Evolutionary conservation across 1,139 yeast species (phyloP), one percentile per base, ranked within the genome.

Genomic region (Pneumocystis carinii): DNA sequence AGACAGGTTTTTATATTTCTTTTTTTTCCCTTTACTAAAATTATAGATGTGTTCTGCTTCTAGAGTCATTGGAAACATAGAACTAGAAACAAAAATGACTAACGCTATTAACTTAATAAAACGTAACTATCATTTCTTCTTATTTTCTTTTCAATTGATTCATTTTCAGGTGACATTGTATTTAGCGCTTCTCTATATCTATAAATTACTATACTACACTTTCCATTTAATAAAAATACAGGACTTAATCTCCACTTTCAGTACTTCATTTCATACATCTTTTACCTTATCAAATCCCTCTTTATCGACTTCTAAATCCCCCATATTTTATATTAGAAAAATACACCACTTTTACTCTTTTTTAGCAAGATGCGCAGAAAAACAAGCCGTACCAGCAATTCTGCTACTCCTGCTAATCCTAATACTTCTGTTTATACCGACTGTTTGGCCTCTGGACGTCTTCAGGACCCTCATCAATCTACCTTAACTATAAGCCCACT

Each of bases 121-220:
- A 48, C 55, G 55, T 48, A 48, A 32, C 35, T 24, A 39, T 14
- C 17, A 7, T 17, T 24, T 17, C 2, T 14, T 4, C 4, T 10
- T 24, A 4, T 41, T 12, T 41, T 8, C 17, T 2, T 2, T 2
- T 10, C n/a, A 8, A 79, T 86, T 70, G 89, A 83, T 69, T 76
- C 90, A 73, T 89, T 94, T 66, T 96, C 90, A 73, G 86, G 99
- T 75, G 99, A 94, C 75, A 86, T 92, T 70, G 97, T 92, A 62
- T 86, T 96, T 68, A 97, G 98, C 42, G 96, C 96, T 35, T 89
- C 97, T 7, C 80, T 92, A 77, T 92, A 89, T 73, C 79, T 88
- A 66, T 76, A 75, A 65, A 12, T 12, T 8, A 24, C 19, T 29
- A 59, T 48, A 27, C 10, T 24, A 24, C 10, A n/a, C n/a, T n/a